Evolutionary conservation across 2,329 filamentous ascomycete species (phyloP).

Genomic region (Nemania sp.): DNA sequence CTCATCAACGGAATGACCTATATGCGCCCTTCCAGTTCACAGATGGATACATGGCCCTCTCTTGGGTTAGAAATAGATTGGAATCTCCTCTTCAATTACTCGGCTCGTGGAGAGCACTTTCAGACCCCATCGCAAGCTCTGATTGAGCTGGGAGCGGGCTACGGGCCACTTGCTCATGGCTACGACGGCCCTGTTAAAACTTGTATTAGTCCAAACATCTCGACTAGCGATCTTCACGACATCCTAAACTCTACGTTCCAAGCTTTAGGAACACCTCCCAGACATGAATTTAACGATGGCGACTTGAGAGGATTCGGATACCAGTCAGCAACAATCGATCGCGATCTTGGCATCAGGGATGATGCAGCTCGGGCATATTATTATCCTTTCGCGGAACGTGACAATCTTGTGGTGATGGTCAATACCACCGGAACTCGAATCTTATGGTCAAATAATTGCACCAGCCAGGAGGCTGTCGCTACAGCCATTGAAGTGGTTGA

Average conservation of each 20-base stretch:
- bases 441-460: slow-evolving; percentile 23
- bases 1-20: slow-evolving; percentile 32
- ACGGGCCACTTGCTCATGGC: slow-evolving; percentile 29
- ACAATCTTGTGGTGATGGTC: slow-evolving; percentile 32
- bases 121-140: slow-evolving; percentile 25
- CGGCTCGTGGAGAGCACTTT: slow-evolving; percentile 26
- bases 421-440: slow-evolving; percentile 30
- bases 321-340: slow-evolving; percentile 29
- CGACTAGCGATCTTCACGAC: slow-evolving; percentile 29
- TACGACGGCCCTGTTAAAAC: slow-evolving; percentile 28
- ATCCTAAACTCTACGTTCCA: slow-evolving; percentile 23
- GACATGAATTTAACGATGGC: slow-evolving; percentile 28
- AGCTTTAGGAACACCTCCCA: slow-evolving; percentile 29
- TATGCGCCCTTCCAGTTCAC: slow-evolving; percentile 26
- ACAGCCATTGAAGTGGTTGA: slow-evolving; percentile 30
- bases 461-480: slow-evolving; percentile 23
- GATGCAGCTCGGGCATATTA: slow-evolving; percentile 31
- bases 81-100: slow-evolving; percentile 29
- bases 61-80: slow-evolving; percentile 30
- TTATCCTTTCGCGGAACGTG: slow-evolving; percentile 27
- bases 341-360: slow-evolving; percentile 25
- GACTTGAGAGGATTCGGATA: slow-evolving; percentile 30
- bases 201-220: slow-evolving; percentile 30
- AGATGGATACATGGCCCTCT: slow-evolving; percentile 26
- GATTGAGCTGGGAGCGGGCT: slow-evolving; percentile 28